Evolutionary conservation across 345 rosid genomes (phyloP), one percentile per base, ranked within the genome.

Genomic region (Boechera retrofracta): DNA sequence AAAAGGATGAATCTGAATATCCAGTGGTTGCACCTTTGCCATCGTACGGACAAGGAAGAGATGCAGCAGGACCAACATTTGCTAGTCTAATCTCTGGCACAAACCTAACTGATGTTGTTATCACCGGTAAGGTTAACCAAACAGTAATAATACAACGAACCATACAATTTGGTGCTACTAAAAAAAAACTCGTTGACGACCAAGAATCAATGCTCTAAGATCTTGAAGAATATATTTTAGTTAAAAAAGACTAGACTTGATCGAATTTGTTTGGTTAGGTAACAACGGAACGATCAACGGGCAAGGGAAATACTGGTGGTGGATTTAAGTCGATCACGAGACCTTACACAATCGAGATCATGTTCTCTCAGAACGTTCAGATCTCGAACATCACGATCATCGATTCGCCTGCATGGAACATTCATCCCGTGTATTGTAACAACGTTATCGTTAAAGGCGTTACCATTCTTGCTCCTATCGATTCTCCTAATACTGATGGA

Each of bases 401-500:
- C 36, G 81, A 93, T 73, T 93, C 98, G 1, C 98, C 98, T 12
- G 84, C 95, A 15, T 91, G 98, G 98, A 85, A 91, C 74, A 86
- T 89, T 67, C 96, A 93, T 74, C 97, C 97, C 5, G 84, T 83
- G 5, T 93, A 91, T 36, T 77, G 92, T 86, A 89, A 83, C 73
- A 81, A 89, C 35, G 84, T 95, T 52, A 61, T 88, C 55, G 82
- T 92, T 24, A 86, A 74, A 81, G 87, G 90, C 54, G 76, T 94
- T 41, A 92, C 96, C 4, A 79, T 95, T 76, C 71, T 92, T 6
- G 97, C 98, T n/a, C 99, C 98, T 2, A 89, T 89, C 3, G 80
- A 77, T 29, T 82, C 87, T 38, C 99, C 99, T n/a, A 95, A 92
- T 71, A 92, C 98, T 3, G 99, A 95, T 58, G 99, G 99, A 45